Conservation (phyloP, 352 stramenopile species). For the Pythium oligandrum region DNA sequence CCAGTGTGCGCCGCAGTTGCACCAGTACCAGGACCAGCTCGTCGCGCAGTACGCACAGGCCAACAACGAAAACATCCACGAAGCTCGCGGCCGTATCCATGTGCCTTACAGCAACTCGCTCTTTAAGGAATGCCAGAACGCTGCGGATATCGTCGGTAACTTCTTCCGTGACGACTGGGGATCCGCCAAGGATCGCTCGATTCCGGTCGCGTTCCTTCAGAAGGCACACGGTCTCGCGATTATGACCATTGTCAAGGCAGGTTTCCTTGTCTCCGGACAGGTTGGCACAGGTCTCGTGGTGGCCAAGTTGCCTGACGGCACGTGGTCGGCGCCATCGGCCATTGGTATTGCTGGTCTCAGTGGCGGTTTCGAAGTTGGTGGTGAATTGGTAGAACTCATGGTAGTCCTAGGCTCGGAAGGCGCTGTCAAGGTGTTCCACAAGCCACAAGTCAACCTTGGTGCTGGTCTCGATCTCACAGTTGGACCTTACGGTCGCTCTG, state of each 20-base stretch:
- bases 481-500: constrained; percentile 77
- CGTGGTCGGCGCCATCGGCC: constrained; percentile 88
- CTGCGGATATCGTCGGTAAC: constrained; percentile 61
- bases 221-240: constrained; percentile 47
- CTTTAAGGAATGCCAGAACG: constrained; percentile 55
- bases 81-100: constrained; percentile 30
- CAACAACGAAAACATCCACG: constrained; percentile 38
- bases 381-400: constrained; percentile 87
- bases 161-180: constrained; percentile 59
- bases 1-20: constrained; percentile 40
- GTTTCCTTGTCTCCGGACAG: constrained; percentile 57
- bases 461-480: constrained; percentile 81
- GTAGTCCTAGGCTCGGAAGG: constrained; percentile 89
- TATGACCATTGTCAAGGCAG: constrained; percentile 48
- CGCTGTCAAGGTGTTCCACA: constrained; percentile 83
- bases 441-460: constrained; percentile 81
- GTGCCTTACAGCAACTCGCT: constrained; percentile 49
- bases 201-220: constrained; percentile 47
- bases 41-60: constrained; percentile 35
- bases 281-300: constrained; percentile 78
- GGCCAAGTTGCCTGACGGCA: constrained; percentile 62
- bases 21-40: constrained; percentile 42
- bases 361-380: constrained; percentile 79
- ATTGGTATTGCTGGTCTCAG: constrained; percentile 86
- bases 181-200: constrained; percentile 12